A percentile compares a stretch with the other conserved stretches of the same genome.
phyloP scores from a whole-genome alignment of 2,329 filamentous ascomycete genomes.

The Cercospora sp. region DNA sequence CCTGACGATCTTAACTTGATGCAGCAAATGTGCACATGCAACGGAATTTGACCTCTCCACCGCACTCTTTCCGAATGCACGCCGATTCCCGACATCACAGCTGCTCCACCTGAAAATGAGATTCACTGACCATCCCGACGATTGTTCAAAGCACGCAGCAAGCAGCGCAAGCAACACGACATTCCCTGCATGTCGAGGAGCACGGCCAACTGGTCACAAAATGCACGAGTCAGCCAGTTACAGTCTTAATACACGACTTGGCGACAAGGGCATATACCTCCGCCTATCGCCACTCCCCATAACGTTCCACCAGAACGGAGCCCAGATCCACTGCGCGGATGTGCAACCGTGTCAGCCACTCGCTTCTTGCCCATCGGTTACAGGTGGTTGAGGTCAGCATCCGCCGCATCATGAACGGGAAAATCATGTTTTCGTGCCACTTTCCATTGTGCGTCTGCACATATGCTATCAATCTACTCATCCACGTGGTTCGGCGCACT shows the following conservation, averaged over 20 bases:
- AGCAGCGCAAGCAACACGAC: background rate
- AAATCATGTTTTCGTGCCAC: conserved; percentile 5
- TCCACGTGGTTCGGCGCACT: conserved; percentile 1
- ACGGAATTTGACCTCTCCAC: background rate
- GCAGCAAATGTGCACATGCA: background rate
- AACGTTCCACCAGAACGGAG: conserved; percentile 3
- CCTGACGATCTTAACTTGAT: conserved; percentile 9
- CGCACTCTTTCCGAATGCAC: background rate
- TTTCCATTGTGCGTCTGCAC: background rate
- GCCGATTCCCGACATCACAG: background rate
- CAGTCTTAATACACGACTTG: conserved; percentile 1
- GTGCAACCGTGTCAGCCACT: conserved; percentile 17
- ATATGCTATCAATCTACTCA: conserved; percentile 1
- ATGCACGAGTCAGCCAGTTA: conserved; percentile 9
- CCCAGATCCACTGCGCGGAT: conserved; percentile 11
- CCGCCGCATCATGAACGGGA: conserved; percentile 1
- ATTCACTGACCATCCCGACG: background rate
- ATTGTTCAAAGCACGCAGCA: background rate
- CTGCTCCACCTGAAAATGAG: background rate
- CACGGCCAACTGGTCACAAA: background rate
- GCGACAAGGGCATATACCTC: conserved; percentile 8
- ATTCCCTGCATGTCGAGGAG: background rate
- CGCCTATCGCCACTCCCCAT: conserved; percentile 11
- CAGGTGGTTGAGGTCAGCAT: background rate
- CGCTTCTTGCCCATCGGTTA: background rate